Evolutionary conservation across 352 stramenopile species (phyloP), one percentile per base, ranked within the genome.

Genomic region (Globisporangium viniferum): DNA sequence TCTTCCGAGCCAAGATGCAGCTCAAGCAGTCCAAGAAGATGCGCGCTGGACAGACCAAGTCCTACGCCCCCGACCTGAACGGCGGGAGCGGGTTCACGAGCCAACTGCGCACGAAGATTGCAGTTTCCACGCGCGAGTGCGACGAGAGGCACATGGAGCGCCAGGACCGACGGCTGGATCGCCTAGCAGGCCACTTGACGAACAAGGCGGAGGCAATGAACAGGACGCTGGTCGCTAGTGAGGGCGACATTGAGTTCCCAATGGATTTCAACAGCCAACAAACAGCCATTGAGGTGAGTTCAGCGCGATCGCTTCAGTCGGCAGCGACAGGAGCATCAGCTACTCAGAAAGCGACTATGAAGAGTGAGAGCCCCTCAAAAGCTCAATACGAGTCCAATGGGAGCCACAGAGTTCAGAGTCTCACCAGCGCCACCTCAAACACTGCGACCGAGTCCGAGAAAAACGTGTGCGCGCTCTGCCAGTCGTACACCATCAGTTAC

Each of bases 11-110:
- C 36, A 92, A 92, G 64, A 81, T 73, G 9, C 86, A 94, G 67
- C 68, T 94, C 0, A 94, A 94, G 62, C 80, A 89, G 48, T 94
- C 86, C 2, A 77, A 87, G 35, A 86, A 87, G 48, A 91, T 89
- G 78, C 81, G 86, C 24, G 72, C 80, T 0, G 86, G 86, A 0
- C 78, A 93, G 29, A 76, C 70, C 0, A 81, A 80, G 36, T 53
- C 64, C 15, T 91, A 91, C 58, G 71, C 70, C 10, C 70, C 72
- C 0, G 73, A 76, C 36, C 66, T 91, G 10, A 76, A 78, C 10
- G 81, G 81, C 24, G 85, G 85, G 8, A 73, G 73, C 2, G 60
- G 72, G 1, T 91, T 93, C 71, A 77, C 84, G 24, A 65, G 49
- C 15, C 80, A 91, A 48, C 66, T 91, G 48, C 81, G 83, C 6